phyloP scores from a whole-genome alignment of 2,329 filamentous ascomycete species.

The Cladosporium velox region DNA sequence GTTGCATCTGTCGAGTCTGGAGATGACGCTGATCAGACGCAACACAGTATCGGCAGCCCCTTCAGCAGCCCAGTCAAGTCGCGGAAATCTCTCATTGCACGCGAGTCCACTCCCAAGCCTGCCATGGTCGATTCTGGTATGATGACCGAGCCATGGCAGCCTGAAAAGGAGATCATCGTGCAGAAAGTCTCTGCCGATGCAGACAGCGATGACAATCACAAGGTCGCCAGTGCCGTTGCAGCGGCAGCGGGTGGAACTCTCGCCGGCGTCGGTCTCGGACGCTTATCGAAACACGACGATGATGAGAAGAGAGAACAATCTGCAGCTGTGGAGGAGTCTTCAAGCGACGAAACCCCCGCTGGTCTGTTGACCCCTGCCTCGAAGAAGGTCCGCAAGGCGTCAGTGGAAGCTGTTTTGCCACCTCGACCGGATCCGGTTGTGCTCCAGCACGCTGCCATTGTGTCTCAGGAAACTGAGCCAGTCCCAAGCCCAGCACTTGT shows the following conservation, averaged over 20 bases:
- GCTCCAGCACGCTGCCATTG: conserved; percentile 12
- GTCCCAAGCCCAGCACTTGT: not conserved
- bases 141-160: conserved; percentile 63
- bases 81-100: conserved; percentile 19
- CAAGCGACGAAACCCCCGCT: conserved; percentile 11
- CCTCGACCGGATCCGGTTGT: not conserved
- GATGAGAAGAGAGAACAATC: conserved; percentile 19
- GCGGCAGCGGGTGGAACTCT: conserved; percentile 37
- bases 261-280: conserved; percentile 40
- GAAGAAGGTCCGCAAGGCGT: conserved; percentile 3
- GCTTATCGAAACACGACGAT: conserved; percentile 24
- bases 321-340: conserved; percentile 6
- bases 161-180: conserved; percentile 29
- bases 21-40: conserved; percentile 14
- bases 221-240: conserved; percentile 21
- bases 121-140: conserved; percentile 61
- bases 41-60: conserved; percentile 23
- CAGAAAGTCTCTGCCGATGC: conserved; percentile 4
- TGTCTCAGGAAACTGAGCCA: conserved; percentile 18
- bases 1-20: conserved; percentile 25
- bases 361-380: not conserved
- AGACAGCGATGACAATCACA: conserved; percentile 9
- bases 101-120: conserved; percentile 24
- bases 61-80: conserved; percentile 20
- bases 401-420: conserved; percentile 1